phyloP scores from a whole-genome alignment of 1,284 basidiomycete species.

The Schizophyllum amplum region DNA sequence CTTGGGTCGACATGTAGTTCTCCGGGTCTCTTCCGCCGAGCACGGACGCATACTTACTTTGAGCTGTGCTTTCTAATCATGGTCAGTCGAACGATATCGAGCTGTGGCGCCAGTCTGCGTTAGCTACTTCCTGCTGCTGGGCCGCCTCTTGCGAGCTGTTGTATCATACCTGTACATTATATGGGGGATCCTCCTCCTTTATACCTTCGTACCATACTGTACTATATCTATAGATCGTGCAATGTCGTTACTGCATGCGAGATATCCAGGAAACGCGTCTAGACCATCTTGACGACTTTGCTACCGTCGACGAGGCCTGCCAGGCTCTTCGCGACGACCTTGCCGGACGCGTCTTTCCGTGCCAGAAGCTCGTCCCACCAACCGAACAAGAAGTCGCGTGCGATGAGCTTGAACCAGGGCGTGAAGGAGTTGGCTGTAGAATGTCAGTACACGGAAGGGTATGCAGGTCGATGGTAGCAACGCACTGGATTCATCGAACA shows the following conservation, averaged over 20 bases:
- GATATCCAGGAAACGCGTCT: slow-evolving; percentile 12
- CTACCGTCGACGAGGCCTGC: slow-evolving; percentile 63
- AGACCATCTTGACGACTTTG: slow-evolving; percentile 73
- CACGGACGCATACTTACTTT: too few species aligned
- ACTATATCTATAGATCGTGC: slow-evolving; percentile 18
- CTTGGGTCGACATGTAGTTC: too few species aligned
- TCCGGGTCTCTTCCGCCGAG: too few species aligned
- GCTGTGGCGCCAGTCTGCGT: too few species aligned
- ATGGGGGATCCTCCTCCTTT: background rate
- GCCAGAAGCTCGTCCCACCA: slow-evolving; percentile 94
- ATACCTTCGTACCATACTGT: background rate
- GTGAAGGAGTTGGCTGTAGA: slow-evolving; percentile 80
- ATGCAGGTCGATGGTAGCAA: slow-evolving; percentile 1
- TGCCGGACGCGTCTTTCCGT: slow-evolving; percentile 51
- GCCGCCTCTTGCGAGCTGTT: too few species aligned
- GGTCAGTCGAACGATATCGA: too few species aligned
- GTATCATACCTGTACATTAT: too few species aligned
- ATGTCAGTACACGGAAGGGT: background rate
- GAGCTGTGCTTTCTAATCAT: too few species aligned
- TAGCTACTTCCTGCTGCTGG: too few species aligned
- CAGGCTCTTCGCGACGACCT: slow-evolving; percentile 61
- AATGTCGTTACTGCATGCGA: background rate
- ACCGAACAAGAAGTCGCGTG: slow-evolving; percentile 92
- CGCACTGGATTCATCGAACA: slow-evolving; percentile 82
- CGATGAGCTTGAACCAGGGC: slow-evolving; percentile 99